Evolutionary conservation across 805 yeast species (phyloP).

Genomic region (Yarrowia bubula): DNA sequence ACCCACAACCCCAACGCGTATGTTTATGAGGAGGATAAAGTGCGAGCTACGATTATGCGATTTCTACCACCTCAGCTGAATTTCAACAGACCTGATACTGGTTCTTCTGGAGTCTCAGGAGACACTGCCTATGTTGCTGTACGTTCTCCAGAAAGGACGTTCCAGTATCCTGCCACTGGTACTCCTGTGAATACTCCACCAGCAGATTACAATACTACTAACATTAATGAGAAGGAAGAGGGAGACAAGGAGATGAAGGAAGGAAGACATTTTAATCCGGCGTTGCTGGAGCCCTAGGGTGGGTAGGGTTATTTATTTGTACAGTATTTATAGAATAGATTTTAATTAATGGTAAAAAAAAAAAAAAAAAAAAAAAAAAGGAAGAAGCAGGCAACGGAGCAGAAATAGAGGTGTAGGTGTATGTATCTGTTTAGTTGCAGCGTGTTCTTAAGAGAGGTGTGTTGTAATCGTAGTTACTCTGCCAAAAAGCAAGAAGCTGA

Average conservation of each 20-base stretch:
- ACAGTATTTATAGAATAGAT: background rate
- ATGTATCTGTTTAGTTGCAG: no score
- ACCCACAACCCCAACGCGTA: background rate
- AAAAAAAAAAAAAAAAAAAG: no score
- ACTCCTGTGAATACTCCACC: background rate
- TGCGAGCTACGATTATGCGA: conserved; percentile 1
- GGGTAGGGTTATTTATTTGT: background rate
- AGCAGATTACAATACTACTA: background rate
- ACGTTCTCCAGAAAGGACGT: background rate
- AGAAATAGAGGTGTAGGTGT: no score
- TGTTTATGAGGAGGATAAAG: conserved; percentile 13
- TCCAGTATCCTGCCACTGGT: background rate
- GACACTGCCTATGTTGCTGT: conserved; percentile 4
- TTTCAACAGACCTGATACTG: background rate
- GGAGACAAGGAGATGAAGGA: background rate
- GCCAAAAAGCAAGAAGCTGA: no score
- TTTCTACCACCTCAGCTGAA: background rate
- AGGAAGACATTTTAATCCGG: background rate
- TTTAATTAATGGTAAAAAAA: no score
- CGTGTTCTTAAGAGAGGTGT: no score
- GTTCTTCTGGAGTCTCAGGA: background rate
- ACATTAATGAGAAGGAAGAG: background rate
- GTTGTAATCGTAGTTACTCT: no score
- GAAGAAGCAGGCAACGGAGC: no score
- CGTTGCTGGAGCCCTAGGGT: background rate